These are phyloP conservation scores for Lichenothelia convexa DNA, from an alignment of 495 filamentous ascomycete genomes.

Conservation along the genomic window DNA sequence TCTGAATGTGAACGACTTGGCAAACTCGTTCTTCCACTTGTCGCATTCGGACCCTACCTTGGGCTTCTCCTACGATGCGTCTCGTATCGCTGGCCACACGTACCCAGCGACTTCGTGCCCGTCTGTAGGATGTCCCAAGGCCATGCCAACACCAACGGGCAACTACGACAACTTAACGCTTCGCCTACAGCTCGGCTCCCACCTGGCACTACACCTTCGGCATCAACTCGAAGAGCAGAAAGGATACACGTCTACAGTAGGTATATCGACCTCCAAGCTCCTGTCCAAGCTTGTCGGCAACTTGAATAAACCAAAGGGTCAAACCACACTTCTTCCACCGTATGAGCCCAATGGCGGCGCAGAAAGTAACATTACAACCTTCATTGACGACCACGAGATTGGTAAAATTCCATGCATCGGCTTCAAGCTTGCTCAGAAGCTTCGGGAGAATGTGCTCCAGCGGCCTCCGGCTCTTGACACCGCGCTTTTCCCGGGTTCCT, in stretches of 20 bases:
- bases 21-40: conserved; percentile 63
- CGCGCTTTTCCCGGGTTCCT: conserved; percentile 25
- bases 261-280: conserved; percentile 69
- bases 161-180: conserved; percentile 10
- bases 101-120: conserved; percentile 24
- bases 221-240: conserved; percentile 52
- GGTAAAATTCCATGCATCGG: conserved; percentile 78
- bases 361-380: conserved; percentile 36
- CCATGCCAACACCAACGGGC: neutral
- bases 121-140: neutral
- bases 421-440: conserved; percentile 50
- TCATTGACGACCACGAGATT: conserved; percentile 61
- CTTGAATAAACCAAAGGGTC: conserved; percentile 66
- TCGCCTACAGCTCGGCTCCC: conserved; percentile 14
- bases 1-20: conserved; percentile 46
- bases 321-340: conserved; percentile 63
- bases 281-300: conserved; percentile 72
- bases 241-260: conserved; percentile 75
- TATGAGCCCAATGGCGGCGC: conserved; percentile 19
- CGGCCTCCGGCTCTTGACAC: conserved; percentile 23
- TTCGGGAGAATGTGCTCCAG: conserved; percentile 43
- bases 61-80: conserved; percentile 65
- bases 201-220: conserved; percentile 52
- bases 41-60: conserved; percentile 52
- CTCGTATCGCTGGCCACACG: conserved; percentile 36